Evolutionary conservation across 2,329 filamentous ascomycete genomes (phyloP).

Genomic region (Phoma sp.): DNA sequence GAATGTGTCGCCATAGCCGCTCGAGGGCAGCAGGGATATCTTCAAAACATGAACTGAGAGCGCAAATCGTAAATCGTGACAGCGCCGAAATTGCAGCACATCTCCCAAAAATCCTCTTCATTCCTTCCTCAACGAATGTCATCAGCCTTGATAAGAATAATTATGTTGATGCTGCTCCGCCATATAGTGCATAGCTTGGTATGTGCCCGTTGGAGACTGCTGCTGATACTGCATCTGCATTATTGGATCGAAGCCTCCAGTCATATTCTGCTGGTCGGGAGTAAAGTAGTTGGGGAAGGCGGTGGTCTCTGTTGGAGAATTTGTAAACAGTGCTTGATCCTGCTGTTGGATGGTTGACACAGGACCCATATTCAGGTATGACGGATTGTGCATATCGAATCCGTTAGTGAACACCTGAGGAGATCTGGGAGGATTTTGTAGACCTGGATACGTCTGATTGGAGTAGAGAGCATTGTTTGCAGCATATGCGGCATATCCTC

Average conservation of each 20-base stretch:
- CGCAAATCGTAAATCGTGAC: conserved; percentile 5
- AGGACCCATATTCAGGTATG: conserved; percentile 32
- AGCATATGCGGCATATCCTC: conserved; percentile 29
- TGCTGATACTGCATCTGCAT: conserved; percentile 41
- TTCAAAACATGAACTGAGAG: not conserved
- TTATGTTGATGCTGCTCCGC: conserved; percentile 33
- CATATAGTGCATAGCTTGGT: conserved; percentile 44
- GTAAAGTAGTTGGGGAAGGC: conserved; percentile 43
- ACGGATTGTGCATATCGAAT: conserved; percentile 35
- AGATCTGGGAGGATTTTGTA: conserved; percentile 38
- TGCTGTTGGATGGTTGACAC: conserved; percentile 39
- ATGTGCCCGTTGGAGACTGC: conserved; percentile 22
- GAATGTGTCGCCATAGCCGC: conserved; percentile 14
- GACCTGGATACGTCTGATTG: conserved; percentile 44
- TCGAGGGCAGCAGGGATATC: conserved; percentile 13
- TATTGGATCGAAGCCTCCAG: conserved; percentile 34
- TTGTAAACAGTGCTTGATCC: conserved; percentile 40
- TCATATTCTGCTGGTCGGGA: conserved; percentile 35
- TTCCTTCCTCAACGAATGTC: too few relatives aligned
- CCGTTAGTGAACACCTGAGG: conserved; percentile 39
- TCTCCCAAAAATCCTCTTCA: not conserved
- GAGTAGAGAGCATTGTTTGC: conserved; percentile 28
- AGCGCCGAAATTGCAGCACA: not conserved
- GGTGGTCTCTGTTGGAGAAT: conserved; percentile 46
- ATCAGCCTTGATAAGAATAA: conserved; percentile 33